Percentiles rank a stretch among this genome's conserved stretches.
Conservation (phyloP, 495 filamentous ascomycete species). For the Niebla homalea region DNA sequence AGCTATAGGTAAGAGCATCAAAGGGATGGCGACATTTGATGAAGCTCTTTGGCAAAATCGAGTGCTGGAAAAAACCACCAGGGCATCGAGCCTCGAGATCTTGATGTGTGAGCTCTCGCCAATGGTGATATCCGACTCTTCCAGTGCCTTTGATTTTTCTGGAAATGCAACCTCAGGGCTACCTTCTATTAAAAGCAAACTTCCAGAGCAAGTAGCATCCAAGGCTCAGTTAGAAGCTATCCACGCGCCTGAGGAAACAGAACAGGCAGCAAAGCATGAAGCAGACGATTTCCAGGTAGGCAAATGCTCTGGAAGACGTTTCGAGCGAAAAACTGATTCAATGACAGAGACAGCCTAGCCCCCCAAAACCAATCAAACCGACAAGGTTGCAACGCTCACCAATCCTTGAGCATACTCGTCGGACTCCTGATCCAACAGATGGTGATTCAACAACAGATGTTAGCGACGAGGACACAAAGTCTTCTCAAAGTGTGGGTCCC, state of each 20-base stretch:
- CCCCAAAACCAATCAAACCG: background rate
- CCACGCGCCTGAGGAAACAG: too few species aligned
- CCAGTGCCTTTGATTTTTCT: background rate
- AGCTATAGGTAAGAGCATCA: conserved; percentile 29
- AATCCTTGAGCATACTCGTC: too few species aligned
- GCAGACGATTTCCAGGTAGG: too few species aligned
- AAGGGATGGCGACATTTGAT: conserved; percentile 34
- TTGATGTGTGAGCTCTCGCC: too few species aligned
- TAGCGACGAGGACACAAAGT: conserved; percentile 7
- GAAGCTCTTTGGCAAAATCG: conserved; percentile 27
- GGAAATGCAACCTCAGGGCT: background rate
- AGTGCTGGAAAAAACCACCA: background rate
- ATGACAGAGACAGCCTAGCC: background rate
- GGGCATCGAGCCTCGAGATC: too few species aligned
- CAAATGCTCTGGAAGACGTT: too few species aligned
- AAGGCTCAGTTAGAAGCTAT: too few species aligned
- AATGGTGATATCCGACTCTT: background rate
- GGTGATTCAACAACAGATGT: conserved; percentile 14
- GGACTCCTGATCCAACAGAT: background rate
- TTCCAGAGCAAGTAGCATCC: too few species aligned
- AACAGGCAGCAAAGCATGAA: too few species aligned
- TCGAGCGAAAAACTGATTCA: background rate
- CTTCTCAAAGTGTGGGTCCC: background rate
- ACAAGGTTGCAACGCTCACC: background rate
- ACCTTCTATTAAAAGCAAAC: background rate